Conservation (phyloP, 495 filamentous ascomycete genomes). For the Talaromyces proteolyticus region DNA sequence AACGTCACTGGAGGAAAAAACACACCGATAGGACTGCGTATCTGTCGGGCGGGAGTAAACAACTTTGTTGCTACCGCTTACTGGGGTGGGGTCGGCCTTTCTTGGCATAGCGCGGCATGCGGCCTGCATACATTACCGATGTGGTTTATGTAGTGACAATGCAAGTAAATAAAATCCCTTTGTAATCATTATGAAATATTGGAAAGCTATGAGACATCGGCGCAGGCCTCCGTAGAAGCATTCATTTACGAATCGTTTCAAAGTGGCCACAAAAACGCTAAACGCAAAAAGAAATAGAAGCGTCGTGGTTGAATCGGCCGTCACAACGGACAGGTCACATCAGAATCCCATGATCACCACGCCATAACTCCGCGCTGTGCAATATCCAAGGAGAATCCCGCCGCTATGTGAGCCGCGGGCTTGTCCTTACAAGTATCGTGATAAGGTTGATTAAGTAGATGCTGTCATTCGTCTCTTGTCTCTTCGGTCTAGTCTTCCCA, state of each 20-base stretch:
- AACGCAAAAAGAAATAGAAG: neutral
- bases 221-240: neutral
- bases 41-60: neutral
- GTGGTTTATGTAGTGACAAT: too few species aligned
- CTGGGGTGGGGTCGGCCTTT: neutral
- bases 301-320: neutral
- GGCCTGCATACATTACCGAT: too few species aligned
- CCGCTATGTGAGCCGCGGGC: neutral
- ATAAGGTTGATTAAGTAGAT: neutral
- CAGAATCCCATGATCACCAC: neutral
- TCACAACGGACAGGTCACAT: neutral
- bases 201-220: too few species aligned
- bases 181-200: too few species aligned
- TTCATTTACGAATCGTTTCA: neutral
- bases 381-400: neutral
- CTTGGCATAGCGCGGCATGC: neutral
- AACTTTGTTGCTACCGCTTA: neutral
- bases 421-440: neutral
- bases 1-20: neutral
- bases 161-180: too few species aligned
- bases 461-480: neutral
- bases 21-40: too few species aligned
- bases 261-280: neutral
- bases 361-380: constrained; percentile 9
- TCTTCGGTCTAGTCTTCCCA: constrained; percentile 70